These are phyloP conservation scores for Pichia cactophila DNA, from an alignment of 1,139 yeast species.

Conservation along the genomic window DNA sequence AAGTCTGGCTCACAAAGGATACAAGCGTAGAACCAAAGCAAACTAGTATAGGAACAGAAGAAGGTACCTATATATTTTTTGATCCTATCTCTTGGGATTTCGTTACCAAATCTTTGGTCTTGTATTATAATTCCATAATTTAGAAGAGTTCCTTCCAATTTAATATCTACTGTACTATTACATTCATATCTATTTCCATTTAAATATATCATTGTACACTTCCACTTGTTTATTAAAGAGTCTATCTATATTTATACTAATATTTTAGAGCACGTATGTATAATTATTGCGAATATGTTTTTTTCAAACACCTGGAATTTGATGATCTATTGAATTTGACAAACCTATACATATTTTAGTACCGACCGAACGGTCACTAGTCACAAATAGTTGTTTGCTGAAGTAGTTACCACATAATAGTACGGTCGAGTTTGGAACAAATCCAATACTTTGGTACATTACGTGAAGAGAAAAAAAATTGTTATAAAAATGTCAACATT, in stretches of 20 bases:
- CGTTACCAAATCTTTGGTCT: constrained; percentile 74
- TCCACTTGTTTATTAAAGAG: too few relatives aligned
- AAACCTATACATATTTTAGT: too few relatives aligned
- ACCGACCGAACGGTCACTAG: too few relatives aligned
- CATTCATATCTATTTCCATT: neutral
- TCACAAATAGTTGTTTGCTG: too few relatives aligned
- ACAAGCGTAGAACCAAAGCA: constrained; percentile 83
- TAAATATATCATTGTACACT: too few relatives aligned
- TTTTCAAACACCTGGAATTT: too few relatives aligned
- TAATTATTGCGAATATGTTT: too few relatives aligned
- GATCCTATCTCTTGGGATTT: constrained; percentile 97
- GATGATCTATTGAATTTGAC: too few relatives aligned
- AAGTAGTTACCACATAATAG: neutral
- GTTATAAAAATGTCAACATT: neutral
- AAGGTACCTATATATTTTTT: constrained; percentile 92
- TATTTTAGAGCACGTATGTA: too few relatives aligned
- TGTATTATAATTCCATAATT: constrained; percentile 50
- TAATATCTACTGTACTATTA: neutral
- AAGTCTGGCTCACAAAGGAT: constrained; percentile 95
- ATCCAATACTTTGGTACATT: neutral
- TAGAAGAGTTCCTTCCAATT: constrained; percentile 2
- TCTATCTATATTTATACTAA: too few relatives aligned
- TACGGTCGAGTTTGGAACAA: neutral
- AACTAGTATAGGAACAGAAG: constrained; percentile 79
- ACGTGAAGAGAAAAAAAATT: neutral